Evolutionary conservation across 345 rosid species (phyloP).

Genomic region (Leavenworthia alabamica): DNA sequence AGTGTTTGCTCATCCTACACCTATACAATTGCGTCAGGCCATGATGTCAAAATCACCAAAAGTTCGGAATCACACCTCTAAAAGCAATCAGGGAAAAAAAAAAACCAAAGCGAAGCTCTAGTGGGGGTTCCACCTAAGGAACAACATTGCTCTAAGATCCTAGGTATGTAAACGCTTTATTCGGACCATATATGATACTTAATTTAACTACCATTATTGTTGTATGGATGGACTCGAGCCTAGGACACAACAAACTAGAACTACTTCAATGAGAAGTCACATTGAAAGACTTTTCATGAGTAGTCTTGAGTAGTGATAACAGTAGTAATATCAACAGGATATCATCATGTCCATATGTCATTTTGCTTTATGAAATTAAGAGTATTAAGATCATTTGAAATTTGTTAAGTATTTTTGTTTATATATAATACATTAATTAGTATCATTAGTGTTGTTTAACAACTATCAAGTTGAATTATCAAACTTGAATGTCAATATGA

Average conservation of each 20-base stretch:
- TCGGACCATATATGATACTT: not conserved
- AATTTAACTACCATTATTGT: not conserved
- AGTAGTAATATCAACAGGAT: not conserved
- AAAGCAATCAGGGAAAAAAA: not conserved
- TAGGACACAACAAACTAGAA: not conserved
- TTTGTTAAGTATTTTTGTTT: too few relatives aligned
- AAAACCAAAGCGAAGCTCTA: not conserved
- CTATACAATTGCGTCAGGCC: too few relatives aligned
- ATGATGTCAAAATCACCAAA: not conserved
- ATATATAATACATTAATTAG: too few relatives aligned
- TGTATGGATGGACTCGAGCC: not conserved
- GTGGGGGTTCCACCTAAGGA: not conserved
- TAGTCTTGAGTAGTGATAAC: not conserved
- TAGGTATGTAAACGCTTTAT: not conserved
- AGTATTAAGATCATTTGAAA: too few relatives aligned
- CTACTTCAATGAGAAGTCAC: not conserved
- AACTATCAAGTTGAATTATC: not conserved
- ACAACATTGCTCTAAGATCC: not conserved
- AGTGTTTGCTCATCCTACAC: too few relatives aligned
- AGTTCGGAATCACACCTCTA: not conserved
- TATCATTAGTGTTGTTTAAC: too few relatives aligned
- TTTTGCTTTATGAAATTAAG: too few relatives aligned
- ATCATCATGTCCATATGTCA: too few relatives aligned
- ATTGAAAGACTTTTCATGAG: not conserved
- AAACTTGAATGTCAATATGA: not conserved